Percentiles rank a stretch among this genome's conserved stretches.
Conservation (phyloP, 805 yeast genomes). For the Myxozyma geophila region DNA sequence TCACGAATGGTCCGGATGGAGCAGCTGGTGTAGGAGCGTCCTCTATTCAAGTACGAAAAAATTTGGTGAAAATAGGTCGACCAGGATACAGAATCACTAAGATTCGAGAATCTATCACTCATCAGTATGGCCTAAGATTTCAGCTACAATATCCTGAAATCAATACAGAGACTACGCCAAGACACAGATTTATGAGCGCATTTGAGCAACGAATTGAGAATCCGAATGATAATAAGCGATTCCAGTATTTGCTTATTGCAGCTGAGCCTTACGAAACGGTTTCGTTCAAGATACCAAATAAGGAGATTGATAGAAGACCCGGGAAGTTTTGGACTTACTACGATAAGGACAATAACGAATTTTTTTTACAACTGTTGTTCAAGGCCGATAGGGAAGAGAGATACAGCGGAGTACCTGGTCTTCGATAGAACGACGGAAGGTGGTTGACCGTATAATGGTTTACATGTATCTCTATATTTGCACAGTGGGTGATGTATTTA, state of each 20-base stretch:
- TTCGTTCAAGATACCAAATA: slow-evolving; percentile 72
- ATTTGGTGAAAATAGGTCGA: slow-evolving; percentile 65
- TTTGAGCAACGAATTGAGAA: slow-evolving; percentile 67
- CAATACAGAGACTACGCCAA: slow-evolving; percentile 55
- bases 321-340: slow-evolving; percentile 66
- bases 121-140: slow-evolving; percentile 67
- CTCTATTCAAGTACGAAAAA: slow-evolving; percentile 51
- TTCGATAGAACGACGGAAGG: slow-evolving; percentile 3
- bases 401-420: slow-evolving; percentile 29
- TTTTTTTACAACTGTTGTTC: slow-evolving; percentile 72
- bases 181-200: slow-evolving; percentile 75
- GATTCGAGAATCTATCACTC: slow-evolving; percentile 63
- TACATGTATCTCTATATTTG: too few relatives aligned
- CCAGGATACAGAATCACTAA: slow-evolving; percentile 75
- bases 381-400: slow-evolving; percentile 31
- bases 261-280: slow-evolving; percentile 90
- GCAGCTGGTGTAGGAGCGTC: slow-evolving; percentile 41
- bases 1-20: slow-evolving; percentile 18
- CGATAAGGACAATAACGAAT: slow-evolving; percentile 71
- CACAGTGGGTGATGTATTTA: too few relatives aligned
- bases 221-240: slow-evolving; percentile 51
- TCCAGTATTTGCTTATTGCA: slow-evolving; percentile 76
- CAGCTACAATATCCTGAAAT: slow-evolving; percentile 62
- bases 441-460: too few relatives aligned
- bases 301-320: slow-evolving; percentile 51